These are phyloP conservation scores for Diaporthe citrichinensis DNA, from an alignment of 2,329 filamentous ascomycete genomes.

Conservation along the genomic window DNA sequence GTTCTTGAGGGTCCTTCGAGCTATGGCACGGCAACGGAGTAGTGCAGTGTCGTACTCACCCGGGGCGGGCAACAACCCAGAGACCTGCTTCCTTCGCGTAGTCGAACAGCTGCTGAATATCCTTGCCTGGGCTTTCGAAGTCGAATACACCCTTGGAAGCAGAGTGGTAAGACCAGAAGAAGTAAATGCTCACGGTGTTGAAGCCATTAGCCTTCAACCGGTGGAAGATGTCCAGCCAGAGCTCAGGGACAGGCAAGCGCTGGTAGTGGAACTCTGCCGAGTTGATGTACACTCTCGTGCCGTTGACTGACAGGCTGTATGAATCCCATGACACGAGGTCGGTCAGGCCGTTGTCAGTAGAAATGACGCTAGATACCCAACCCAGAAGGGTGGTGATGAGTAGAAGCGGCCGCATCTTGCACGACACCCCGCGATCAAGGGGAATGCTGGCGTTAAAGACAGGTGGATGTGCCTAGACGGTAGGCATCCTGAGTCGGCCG, in stretches of 20 bases:
- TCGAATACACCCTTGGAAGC: conserved; percentile 60
- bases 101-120: conserved; percentile 64
- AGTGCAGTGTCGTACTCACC: conserved; percentile 62
- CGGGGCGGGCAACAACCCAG: conserved; percentile 65
- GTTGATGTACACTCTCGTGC: conserved; percentile 47
- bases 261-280: conserved; percentile 68
- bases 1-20: neutral
- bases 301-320: conserved; percentile 65
- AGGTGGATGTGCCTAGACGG: neutral
- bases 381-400: conserved; percentile 35
- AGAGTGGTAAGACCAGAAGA: conserved; percentile 66
- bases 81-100: conserved; percentile 65
- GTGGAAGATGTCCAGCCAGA: conserved; percentile 68
- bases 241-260: conserved; percentile 65
- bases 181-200: conserved; percentile 64
- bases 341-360: conserved; percentile 58
- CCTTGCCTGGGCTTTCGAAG: conserved; percentile 64
- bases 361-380: conserved; percentile 44
- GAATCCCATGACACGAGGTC: conserved; percentile 65
- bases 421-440: neutral
- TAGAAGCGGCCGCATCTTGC: conserved; percentile 38
- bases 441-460: neutral
- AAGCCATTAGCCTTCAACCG: conserved; percentile 67
- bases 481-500: neutral
- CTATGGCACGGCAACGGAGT: neutral